Percentiles rank a stretch among this genome's conserved stretches.
phyloP scores from a whole-genome alignment of 1,284 basidiomycete species.

The Rhodotorula mucilaginosa region DNA sequence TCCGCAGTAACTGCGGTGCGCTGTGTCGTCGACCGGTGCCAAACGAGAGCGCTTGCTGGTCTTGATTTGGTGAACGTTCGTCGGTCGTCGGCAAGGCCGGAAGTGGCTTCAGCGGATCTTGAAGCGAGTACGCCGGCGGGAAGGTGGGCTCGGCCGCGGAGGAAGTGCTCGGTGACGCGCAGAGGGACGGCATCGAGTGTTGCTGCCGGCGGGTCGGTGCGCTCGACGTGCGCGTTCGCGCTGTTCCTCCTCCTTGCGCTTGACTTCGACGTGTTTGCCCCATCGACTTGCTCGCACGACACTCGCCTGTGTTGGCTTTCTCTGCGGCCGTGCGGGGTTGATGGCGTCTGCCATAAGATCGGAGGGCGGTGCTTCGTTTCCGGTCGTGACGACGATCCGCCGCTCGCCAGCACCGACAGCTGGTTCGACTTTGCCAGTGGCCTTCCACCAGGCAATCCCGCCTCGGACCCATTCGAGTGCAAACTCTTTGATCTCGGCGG shows the following conservation, averaged over 20 bases:
- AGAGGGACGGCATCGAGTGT: too few species aligned
- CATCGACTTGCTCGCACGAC: background rate
- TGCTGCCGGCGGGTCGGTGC: too few species aligned
- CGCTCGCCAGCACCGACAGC: background rate
- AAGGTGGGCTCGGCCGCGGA: background rate
- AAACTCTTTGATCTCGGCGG: conserved; percentile 2
- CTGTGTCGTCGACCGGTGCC: background rate
- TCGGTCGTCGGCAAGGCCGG: background rate
- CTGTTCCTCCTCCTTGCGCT: background rate
- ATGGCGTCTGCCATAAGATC: background rate
- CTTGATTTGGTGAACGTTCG: background rate
- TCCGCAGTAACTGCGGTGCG: background rate
- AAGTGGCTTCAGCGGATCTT: background rate
- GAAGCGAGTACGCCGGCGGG: too few species aligned
- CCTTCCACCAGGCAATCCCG: background rate
- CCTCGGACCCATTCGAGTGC: conserved; percentile 1
- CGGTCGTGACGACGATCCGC: background rate
- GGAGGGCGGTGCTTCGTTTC: background rate
- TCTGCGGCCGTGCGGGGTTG: background rate
- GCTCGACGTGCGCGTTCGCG: background rate
- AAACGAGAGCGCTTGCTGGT: background rate
- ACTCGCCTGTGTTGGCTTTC: background rate
- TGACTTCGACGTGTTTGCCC: background rate
- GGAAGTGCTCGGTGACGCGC: too few species aligned
- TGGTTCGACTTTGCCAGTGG: background rate